Conservation (phyloP, 2,329 filamentous ascomycete species). For the Colletotrichum musae region DNA sequence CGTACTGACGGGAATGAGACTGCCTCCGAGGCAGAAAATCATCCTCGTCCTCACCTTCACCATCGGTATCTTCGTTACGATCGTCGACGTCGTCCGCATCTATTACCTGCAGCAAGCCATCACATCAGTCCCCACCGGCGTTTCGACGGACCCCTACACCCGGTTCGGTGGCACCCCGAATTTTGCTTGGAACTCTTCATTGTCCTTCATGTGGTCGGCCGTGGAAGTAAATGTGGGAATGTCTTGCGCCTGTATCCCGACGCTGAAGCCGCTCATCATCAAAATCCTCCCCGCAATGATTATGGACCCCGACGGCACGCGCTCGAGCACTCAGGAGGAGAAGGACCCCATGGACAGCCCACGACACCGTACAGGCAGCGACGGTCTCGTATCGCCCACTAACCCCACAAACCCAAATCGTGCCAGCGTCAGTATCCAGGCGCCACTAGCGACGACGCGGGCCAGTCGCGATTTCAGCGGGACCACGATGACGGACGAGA, state of each 20-base stretch:
- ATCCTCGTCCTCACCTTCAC: conserved; percentile 90
- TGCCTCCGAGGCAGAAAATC: conserved; percentile 88
- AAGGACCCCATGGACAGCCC: conserved; percentile 45
- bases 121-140: conserved; percentile 54
- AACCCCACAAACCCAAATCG: conserved; percentile 32
- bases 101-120: conserved; percentile 88
- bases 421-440: conserved; percentile 26
- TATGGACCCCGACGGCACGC: conserved; percentile 64
- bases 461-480: conserved; percentile 29
- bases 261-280: conserved; percentile 87
- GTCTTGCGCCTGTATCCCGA: conserved; percentile 92
- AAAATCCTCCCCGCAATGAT: conserved; percentile 71
- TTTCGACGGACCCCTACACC: conserved; percentile 55
- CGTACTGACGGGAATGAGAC: conserved; percentile 86
- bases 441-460: conserved; percentile 21
- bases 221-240: conserved; percentile 94
- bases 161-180: conserved; percentile 67
- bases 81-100: conserved; percentile 91
- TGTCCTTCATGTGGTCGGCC: conserved; percentile 94
- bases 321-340: conserved; percentile 49
- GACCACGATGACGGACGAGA: conserved; percentile 33
- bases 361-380: conserved; percentile 39
- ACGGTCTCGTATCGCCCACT: conserved; percentile 34
- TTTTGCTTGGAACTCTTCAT: conserved; percentile 81
- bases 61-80: conserved; percentile 87